These are phyloP conservation scores for Vanderwaltozyma tropicalis DNA, from an alignment of 805 yeast species.

Conservation along the genomic window DNA sequence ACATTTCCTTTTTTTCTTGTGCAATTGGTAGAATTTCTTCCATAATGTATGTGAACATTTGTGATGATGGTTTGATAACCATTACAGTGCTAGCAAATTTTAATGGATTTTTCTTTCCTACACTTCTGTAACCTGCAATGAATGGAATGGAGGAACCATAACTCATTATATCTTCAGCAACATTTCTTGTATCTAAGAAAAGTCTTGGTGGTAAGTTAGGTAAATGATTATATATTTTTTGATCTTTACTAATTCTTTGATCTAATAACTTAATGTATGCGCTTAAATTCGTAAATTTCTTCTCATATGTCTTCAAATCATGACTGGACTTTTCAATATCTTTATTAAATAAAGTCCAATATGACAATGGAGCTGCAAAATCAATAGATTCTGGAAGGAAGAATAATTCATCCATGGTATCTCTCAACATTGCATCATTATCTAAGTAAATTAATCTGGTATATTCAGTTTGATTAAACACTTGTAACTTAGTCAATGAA, in stretches of 20 bases:
- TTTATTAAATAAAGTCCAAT: conserved; percentile 28
- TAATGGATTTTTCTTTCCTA: conserved; percentile 15
- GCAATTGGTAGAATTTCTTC: conserved; percentile 14
- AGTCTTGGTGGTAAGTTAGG: conserved; percentile 28
- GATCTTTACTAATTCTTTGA: conserved; percentile 12
- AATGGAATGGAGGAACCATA: conserved; percentile 19
- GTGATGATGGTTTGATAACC: conserved; percentile 44
- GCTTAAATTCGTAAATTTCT: conserved; percentile 16
- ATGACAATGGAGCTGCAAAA: conserved; percentile 39
- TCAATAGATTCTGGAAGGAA: conserved; percentile 36
- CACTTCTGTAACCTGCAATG: conserved; percentile 12
- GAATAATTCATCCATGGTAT: conserved; percentile 42
- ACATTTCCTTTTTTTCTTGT: conserved; percentile 10
- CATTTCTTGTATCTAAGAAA: conserved; percentile 17
- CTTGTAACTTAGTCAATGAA: conserved; percentile 45
- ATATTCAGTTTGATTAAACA: conserved; percentile 40
- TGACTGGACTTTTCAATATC: conserved; percentile 16
- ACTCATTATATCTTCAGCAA: conserved; percentile 23
- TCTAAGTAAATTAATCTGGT: conserved; percentile 49
- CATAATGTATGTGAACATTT: conserved; percentile 18
- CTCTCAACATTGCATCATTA: conserved; percentile 40
- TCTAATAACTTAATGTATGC: conserved; percentile 15
- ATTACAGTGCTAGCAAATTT: conserved; percentile 39
- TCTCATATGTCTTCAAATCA: conserved; percentile 12
- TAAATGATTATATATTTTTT: conserved; percentile 30